A percentile compares a stretch with the other conserved stretches of the same genome.
Conservation (phyloP, 306 rosid species). For the Quercus agrifolia region DNA sequence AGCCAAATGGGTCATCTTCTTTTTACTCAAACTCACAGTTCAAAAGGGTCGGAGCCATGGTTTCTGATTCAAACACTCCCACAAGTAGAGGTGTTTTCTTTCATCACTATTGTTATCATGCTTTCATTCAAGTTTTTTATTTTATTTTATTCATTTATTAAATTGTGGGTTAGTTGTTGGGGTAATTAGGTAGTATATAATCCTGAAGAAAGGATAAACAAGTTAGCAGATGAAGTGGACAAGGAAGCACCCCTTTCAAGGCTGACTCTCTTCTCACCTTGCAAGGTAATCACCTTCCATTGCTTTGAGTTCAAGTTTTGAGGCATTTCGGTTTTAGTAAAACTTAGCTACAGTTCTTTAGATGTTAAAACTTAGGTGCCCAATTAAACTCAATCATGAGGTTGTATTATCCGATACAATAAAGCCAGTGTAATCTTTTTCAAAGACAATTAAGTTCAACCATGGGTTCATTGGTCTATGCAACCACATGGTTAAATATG, state of each 20-base stretch:
- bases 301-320: slow-evolving; percentile 2
- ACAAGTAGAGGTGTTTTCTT: slow-evolving; percentile 54
- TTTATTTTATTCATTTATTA: not conserved
- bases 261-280: slow-evolving; percentile 89
- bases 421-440: no score
- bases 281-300: slow-evolving; percentile 61
- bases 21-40: slow-evolving; percentile 34
- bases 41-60: slow-evolving; percentile 36
- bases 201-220: slow-evolving; percentile 80
- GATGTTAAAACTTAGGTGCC: no score
- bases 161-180: slow-evolving; percentile 23
- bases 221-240: slow-evolving; percentile 72
- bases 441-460: no score
- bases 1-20: slow-evolving; percentile 39
- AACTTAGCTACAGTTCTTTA: no score
- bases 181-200: slow-evolving; percentile 64
- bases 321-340: slow-evolving; percentile 5
- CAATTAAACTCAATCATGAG: no score
- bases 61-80: slow-evolving; percentile 52
- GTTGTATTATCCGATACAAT: no score
- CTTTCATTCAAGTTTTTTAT: slow-evolving; percentile 17
- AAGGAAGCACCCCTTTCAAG: slow-evolving; percentile 76
- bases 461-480: no score
- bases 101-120: not conserved
- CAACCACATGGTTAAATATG: no score